These are phyloP conservation scores for Dipteronia sinensis DNA, from an alignment of 345 rosid genomes.

Conservation along the genomic window DNA sequence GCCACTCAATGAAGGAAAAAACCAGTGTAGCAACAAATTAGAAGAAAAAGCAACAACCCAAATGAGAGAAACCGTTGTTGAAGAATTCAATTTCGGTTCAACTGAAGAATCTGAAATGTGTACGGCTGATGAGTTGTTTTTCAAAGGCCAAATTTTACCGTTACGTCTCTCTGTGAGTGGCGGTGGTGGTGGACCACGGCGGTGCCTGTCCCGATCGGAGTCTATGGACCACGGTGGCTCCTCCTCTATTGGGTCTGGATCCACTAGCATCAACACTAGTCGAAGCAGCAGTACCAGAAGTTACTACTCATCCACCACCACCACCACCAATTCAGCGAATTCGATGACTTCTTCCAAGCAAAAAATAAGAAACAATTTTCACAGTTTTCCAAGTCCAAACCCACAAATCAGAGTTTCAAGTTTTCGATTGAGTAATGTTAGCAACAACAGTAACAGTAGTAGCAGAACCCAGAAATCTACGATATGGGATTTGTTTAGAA, in stretches of 20 bases:
- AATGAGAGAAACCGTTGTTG: constrained; percentile 33
- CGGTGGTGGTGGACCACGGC: constrained; percentile 13
- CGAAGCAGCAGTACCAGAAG: constrained; percentile 52
- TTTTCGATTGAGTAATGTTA: constrained; percentile 27
- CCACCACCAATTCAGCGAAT: constrained; percentile 1
- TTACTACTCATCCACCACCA: constrained; percentile 29
- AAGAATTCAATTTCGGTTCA: constrained; percentile 60
- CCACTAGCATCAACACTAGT: constrained; percentile 38
- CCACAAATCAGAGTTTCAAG: constrained; percentile 62
- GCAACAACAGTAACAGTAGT: constrained; percentile 13
- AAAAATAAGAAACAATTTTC: constrained; percentile 47
- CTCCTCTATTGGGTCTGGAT: constrained; percentile 1
- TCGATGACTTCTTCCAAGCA: constrained; percentile 28
- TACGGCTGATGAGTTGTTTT: constrained; percentile 76
- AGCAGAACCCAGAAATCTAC: constrained; percentile 51
- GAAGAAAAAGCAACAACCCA: constrained; percentile 6
- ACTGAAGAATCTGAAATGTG: constrained; percentile 61
- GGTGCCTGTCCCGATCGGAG: constrained; percentile 50
- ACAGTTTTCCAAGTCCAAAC: constrained; percentile 67
- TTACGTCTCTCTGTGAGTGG: constrained; percentile 56
- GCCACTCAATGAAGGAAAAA: constrained; percentile 42
- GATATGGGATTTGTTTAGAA: constrained; percentile 66
- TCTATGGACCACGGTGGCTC: constrained; percentile 49
- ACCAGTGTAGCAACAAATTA: neutral
- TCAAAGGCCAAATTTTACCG: constrained; percentile 69